phyloP scores from a whole-genome alignment of 2,329 filamentous ascomycete genomes.

The Trichoderma afroharzianum region DNA sequence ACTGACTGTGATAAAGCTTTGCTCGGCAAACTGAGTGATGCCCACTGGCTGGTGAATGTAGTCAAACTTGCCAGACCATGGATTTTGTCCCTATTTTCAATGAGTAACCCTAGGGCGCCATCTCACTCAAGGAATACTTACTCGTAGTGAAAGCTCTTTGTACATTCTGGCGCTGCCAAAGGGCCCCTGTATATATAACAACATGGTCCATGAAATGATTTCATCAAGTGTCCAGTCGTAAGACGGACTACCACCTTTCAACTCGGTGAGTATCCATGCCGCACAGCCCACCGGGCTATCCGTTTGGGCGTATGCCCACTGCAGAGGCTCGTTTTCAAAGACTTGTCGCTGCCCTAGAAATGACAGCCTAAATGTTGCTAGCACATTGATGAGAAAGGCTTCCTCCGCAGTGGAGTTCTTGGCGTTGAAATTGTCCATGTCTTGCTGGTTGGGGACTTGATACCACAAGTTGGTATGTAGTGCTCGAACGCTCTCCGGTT shows the following conservation, averaged over 20 bases:
- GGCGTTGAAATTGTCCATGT: background rate
- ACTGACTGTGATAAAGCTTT: background rate
- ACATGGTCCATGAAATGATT: background rate
- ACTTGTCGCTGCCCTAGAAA: background rate
- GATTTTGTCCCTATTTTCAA: background rate
- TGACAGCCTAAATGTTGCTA: background rate
- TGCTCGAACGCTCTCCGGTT: background rate
- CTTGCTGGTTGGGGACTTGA: background rate
- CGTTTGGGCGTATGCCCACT: background rate
- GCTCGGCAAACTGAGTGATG: background rate
- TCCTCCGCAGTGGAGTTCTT: background rate
- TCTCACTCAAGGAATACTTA: background rate
- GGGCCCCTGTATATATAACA: background rate
- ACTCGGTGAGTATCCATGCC: background rate
- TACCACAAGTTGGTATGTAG: background rate
- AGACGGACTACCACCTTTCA: background rate
- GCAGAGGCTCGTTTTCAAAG: background rate
- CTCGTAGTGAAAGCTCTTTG: background rate
- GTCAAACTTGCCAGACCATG: background rate
- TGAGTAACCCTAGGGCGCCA: fast-evolving
- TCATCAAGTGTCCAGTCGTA: background rate
- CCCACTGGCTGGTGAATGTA: background rate
- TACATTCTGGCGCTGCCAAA: background rate
- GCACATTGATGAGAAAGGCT: background rate
- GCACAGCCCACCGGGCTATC: background rate